A percentile compares a stretch with the other conserved stretches of the same genome.
These are phyloP conservation scores for Wickerhamomyces sp. DNA, from an alignment of 1,139 yeast species.

Conservation along the genomic window DNA sequence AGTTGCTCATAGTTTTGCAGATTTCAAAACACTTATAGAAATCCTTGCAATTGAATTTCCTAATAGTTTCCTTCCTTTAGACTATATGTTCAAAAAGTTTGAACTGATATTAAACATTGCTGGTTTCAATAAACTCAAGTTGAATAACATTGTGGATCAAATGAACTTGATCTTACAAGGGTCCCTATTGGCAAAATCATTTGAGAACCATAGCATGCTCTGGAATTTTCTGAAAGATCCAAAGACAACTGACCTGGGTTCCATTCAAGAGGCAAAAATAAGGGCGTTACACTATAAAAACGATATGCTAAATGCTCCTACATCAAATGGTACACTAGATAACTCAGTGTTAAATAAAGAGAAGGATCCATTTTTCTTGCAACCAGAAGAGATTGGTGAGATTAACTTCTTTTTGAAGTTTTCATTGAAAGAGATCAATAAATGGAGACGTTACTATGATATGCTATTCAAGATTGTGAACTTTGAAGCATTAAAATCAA, in stretches of 20 bases:
- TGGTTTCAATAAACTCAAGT: constrained; percentile 31
- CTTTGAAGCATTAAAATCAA: constrained; percentile 40
- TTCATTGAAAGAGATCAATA: constrained; percentile 44
- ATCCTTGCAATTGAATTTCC: constrained; percentile 34
- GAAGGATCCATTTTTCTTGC: constrained; percentile 19
- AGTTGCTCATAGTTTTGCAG: constrained; percentile 30
- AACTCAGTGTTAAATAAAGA: not conserved
- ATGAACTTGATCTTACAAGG: constrained; percentile 44
- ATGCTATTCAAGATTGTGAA: constrained; percentile 40
- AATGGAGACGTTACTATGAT: constrained; percentile 30
- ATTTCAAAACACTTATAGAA: constrained; percentile 34
- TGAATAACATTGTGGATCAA: constrained; percentile 44
- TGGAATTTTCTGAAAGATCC: constrained; percentile 42
- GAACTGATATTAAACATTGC: constrained; percentile 23
- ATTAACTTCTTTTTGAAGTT: constrained; percentile 54
- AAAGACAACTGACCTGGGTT: constrained; percentile 29
- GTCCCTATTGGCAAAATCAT: constrained; percentile 31
- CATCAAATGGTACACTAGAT: not conserved
- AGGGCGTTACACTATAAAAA: constrained; percentile 30
- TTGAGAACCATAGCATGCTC: constrained; percentile 32
- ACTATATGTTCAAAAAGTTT: constrained; percentile 27
- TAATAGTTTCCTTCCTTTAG: constrained; percentile 36
- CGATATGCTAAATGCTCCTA: constrained; percentile 11
- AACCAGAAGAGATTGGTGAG: constrained; percentile 44
- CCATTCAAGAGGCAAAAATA: constrained; percentile 30